Conservation (phyloP, 2,329 filamentous ascomycete genomes). For the Colletotrichum sp. region DNA sequence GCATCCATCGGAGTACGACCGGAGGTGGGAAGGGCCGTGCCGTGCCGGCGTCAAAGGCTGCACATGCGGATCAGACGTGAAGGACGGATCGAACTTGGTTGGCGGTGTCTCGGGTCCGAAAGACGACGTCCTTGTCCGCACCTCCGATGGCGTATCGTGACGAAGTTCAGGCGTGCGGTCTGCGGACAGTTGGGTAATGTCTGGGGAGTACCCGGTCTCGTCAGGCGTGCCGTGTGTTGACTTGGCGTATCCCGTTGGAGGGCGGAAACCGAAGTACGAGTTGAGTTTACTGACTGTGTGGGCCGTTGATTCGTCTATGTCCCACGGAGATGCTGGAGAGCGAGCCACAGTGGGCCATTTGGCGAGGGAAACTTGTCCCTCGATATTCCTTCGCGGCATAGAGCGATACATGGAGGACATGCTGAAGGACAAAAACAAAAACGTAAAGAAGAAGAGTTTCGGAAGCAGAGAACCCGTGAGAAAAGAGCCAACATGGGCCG, state of each 20-base stretch:
- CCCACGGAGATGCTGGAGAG: conserved; percentile 1
- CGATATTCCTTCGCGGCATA: conserved; percentile 11
- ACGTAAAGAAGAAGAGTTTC: conserved; percentile 1
- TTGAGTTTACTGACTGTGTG: conserved; percentile 17
- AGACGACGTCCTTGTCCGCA: conserved; percentile 9
- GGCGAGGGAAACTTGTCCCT: conserved; percentile 13
- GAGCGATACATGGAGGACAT: conserved; percentile 10
- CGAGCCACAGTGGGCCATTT: conserved; percentile 12
- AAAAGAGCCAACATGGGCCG: conserved; percentile 4
- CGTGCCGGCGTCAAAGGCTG: conserved; percentile 8
- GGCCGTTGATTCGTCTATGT: conserved; percentile 12
- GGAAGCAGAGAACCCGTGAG: conserved; percentile 2
- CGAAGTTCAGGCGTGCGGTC: conserved; percentile 12
- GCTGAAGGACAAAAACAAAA: conserved; percentile 3
- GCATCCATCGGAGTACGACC: conserved; percentile 13
- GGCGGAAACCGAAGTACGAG: conserved; percentile 12
- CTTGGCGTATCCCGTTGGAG: neutral
- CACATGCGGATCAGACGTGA: conserved; percentile 3
- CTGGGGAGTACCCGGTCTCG: conserved; percentile 2
- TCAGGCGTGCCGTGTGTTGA: neutral
- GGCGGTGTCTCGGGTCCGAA: conserved; percentile 16
- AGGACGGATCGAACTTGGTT: conserved; percentile 4
- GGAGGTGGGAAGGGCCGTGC: neutral
- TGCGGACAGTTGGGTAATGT: neutral
- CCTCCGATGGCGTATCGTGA: conserved; percentile 13